Percentiles rank a stretch among this genome's conserved stretches.
Conservation (phyloP, 208 protist genomes). For the Naegleria fowleri region DNA sequence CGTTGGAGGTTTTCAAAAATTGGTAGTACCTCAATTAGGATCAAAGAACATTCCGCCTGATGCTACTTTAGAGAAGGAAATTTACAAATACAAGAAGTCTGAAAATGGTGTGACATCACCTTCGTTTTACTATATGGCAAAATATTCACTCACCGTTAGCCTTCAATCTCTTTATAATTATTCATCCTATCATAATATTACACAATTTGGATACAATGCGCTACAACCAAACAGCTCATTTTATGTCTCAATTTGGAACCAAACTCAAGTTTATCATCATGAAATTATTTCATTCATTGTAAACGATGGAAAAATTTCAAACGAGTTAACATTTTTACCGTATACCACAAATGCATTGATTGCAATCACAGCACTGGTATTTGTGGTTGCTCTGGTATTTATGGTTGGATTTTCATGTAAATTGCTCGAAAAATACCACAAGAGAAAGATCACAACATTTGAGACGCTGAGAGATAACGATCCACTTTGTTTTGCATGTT, state of each 20-base stretch:
- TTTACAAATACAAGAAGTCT: not conserved
- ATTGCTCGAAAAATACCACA: not conserved
- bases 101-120: not conserved
- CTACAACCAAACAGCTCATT: not conserved
- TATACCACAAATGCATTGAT: not conserved
- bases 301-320: not conserved
- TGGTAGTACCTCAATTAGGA: not conserved
- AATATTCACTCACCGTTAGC: not conserved
- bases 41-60: not conserved
- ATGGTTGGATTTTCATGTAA: not conserved
- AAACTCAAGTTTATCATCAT: not conserved
- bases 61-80: not conserved
- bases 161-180: not conserved
- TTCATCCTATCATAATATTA: not conserved
- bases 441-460: not conserved
- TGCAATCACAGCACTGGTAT: not conserved
- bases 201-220: not conserved
- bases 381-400: not conserved
- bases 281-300: not conserved
- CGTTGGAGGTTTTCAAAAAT: not conserved
- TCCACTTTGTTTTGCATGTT: not conserved
- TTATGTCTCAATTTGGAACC: not conserved
- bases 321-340: not conserved
- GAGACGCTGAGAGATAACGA: not conserved
- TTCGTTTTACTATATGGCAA: not conserved